These are phyloP conservation scores for Linum usitatissimum DNA, from an alignment of 345 rosid species.

Conservation along the genomic window DNA sequence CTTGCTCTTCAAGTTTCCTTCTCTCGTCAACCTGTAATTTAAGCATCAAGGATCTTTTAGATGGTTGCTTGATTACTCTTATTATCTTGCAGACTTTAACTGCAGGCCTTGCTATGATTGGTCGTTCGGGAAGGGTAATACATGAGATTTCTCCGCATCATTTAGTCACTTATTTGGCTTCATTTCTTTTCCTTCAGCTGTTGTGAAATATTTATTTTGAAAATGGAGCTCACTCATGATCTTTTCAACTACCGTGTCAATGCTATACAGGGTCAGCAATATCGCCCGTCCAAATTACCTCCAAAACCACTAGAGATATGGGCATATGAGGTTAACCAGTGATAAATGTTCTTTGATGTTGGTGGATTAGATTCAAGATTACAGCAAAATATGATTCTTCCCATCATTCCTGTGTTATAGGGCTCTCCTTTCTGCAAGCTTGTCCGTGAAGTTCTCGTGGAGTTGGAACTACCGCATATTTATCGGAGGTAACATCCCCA, in stretches of 20 bases:
- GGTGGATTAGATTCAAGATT: background rate
- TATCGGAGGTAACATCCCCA: constrained; percentile 41
- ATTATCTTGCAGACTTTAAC: constrained; percentile 60
- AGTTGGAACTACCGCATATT: constrained; percentile 72
- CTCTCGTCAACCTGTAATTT: constrained; percentile 2
- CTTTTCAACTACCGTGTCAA: constrained; percentile 1
- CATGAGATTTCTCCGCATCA: background rate
- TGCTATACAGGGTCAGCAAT: constrained; percentile 53
- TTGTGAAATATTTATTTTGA: background rate
- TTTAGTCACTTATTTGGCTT: background rate
- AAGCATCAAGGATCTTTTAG: background rate
- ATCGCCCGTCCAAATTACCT: constrained; percentile 67
- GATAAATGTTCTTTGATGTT: no score
- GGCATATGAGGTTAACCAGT: constrained; percentile 62
- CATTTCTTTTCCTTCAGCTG: background rate
- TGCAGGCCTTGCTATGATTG: constrained; percentile 75
- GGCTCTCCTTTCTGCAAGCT: constrained; percentile 85
- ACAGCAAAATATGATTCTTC: background rate
- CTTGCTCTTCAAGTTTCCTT: constrained; percentile 7
- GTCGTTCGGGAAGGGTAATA: constrained; percentile 76
- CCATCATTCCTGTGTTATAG: constrained; percentile 23
- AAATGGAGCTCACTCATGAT: background rate
- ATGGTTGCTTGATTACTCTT: background rate
- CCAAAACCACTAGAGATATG: constrained; percentile 81
- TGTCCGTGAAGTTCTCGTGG: constrained; percentile 77